Base-by-base conservation (phyloP, 2,329 filamentous ascomycete species). In the Apiospora saccharicola region DNA sequence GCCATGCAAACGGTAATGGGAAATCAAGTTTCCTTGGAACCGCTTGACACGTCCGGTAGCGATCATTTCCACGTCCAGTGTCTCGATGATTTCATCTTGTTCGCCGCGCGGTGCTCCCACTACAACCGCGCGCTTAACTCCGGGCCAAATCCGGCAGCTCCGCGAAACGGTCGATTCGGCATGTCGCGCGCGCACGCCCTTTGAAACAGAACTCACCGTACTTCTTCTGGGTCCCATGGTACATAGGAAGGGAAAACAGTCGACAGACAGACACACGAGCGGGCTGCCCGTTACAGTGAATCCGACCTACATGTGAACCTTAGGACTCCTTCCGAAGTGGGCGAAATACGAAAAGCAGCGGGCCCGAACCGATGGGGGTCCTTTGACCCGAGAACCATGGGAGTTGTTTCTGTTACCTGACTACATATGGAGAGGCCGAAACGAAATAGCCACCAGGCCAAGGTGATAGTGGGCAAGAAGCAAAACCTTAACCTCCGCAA, bases 91-190 rank as follows among this genome's bases (percentile, higher is more conserved):
- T 37, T 41, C 57, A 64, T 14, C 19, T 41, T 10, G 46, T n/a
- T 10, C 34, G 53, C 37, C n/a, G 22, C 30, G 57, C 41, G 57
- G 57, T 22, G 34, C 37, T 64, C 41, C 16, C 16, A 34, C 57
- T 41, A 64, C 57, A 64, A 19, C 57, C 57, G 57, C 57, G 57
- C 57, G 57, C 57, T 64, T 64, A 64, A 41, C 57, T 64, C 57
- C 57, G 34, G 57, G 19, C 57, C 57, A 64, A 64, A 64, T 64
- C 34, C 34, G 57, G 53, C 57, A 64, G 10, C 57, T 64, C 57
- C 57, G 57, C 8, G 30, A n/a, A 64, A 64, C 24, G n/a, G 30
- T n/a, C 53, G 30, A 37, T 19, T 64, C 22, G 34, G 34, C 10
- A n/a, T n/a, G 22, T 41, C 41, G 22, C 34, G 57, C 19, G 22